These are phyloP conservation scores for Alternaria arborescens DNA, from an alignment of 2,329 filamentous ascomycete genomes.

Conservation along the genomic window DNA sequence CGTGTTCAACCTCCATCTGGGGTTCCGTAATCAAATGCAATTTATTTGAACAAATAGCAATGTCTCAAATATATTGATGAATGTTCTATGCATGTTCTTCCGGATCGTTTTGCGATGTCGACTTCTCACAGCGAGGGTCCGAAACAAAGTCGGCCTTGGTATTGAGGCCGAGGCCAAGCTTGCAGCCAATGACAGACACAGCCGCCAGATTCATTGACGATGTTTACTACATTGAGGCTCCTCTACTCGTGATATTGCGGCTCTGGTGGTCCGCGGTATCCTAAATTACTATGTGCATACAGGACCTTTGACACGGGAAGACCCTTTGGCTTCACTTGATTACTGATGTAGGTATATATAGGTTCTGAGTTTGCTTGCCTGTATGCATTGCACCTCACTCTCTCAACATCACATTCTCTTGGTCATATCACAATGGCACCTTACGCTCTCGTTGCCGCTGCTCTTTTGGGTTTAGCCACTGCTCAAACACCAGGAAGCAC, in stretches of 20 bases:
- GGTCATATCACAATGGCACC: slow-evolving; percentile 30
- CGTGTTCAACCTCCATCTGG: slow-evolving; percentile 10
- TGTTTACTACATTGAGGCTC: neutral
- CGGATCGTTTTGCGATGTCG: slow-evolving; percentile 5
- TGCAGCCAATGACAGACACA: slow-evolving; percentile 11
- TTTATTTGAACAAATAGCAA: slow-evolving; percentile 20
- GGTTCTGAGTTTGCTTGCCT: neutral
- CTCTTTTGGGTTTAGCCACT: slow-evolving; percentile 37
- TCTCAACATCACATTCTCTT: neutral
- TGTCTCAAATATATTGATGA: slow-evolving; percentile 13
- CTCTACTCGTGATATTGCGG: slow-evolving; percentile 10
- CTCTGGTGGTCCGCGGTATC: slow-evolving; percentile 9
- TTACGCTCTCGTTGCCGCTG: slow-evolving; percentile 34
- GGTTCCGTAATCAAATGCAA: slow-evolving; percentile 21
- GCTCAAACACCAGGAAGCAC: slow-evolving; percentile 44
- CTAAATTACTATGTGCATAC: slow-evolving; percentile 1
- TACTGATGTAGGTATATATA: neutral
- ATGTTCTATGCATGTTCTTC: slow-evolving; percentile 19
- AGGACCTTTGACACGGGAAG: neutral
- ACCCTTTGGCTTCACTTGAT: neutral
- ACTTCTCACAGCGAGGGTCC: slow-evolving; percentile 9
- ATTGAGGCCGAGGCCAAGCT: slow-evolving; percentile 9
- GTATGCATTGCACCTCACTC: neutral
- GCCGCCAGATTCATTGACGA: neutral
- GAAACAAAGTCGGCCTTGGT: slow-evolving; percentile 18